Evolutionary conservation across 805 yeast genomes (phyloP).

Genomic region (Saccharomycopsis sp.): DNA sequence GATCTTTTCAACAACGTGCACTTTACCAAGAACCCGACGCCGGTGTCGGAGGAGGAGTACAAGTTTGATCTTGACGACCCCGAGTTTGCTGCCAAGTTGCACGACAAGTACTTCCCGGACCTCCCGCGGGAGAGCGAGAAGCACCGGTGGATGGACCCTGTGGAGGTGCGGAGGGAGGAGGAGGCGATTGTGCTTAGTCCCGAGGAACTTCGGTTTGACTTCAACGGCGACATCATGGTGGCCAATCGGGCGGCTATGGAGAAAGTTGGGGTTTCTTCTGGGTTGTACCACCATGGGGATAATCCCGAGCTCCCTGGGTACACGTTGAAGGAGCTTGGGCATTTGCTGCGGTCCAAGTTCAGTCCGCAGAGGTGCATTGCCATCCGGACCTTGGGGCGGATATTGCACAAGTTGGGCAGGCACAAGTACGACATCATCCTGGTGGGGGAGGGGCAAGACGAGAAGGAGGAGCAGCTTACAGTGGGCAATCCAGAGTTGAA

Average conservation of each 20-base stretch:
- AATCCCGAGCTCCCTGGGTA: conserved; percentile 90
- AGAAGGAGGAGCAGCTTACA: conserved; percentile 27
- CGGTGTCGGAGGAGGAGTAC: conserved; percentile 26
- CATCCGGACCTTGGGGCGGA: conserved; percentile 78
- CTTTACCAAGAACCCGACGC: conserved; percentile 46
- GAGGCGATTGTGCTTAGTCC: conserved; percentile 34
- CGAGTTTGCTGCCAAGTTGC: conserved; percentile 66
- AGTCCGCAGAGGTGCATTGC: conserved; percentile 85
- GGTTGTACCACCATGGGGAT: conserved; percentile 87
- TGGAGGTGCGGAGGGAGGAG: conserved; percentile 34
- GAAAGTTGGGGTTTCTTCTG: conserved; percentile 46
- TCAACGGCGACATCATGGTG: conserved; percentile 67
- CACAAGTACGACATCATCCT: conserved; percentile 45
- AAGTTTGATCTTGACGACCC: conserved; percentile 65
- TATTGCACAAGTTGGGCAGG: conserved; percentile 69
- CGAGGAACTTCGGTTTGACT: conserved; percentile 77
- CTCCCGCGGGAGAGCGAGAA: conserved; percentile 74
- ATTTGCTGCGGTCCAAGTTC: conserved; percentile 65
- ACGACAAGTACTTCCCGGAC: conserved; percentile 82
- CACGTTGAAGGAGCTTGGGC: conserved; percentile 74
- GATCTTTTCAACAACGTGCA: conserved; percentile 44
- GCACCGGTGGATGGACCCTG: conserved; percentile 86
- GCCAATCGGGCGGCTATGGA: conserved; percentile 38
- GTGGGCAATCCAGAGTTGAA: conserved; percentile 31
- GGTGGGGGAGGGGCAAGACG: conserved; percentile 40